phyloP scores from a whole-genome alignment of 1,284 basidiomycete species.

The Papiliotrema flavescens region DNA sequence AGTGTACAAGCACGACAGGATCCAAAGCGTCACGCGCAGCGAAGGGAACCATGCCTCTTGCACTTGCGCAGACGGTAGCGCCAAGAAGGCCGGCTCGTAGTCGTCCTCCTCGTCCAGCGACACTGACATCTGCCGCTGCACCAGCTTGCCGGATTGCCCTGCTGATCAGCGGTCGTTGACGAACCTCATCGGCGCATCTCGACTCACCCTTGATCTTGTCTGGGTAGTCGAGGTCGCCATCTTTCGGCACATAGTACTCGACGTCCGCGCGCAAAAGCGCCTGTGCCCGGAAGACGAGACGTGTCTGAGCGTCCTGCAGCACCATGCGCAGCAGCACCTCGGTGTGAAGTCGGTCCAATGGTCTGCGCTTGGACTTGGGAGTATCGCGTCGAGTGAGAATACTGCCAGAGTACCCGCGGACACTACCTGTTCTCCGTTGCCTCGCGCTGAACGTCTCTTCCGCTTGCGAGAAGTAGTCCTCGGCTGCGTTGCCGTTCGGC shows the following conservation, averaged over 20 bases:
- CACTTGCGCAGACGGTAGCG: slow-evolving; percentile 65
- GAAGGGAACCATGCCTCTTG: slow-evolving; percentile 88
- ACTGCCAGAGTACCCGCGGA: slow-evolving; percentile 4
- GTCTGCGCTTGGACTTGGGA: slow-evolving; percentile 20
- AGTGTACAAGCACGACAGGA: slow-evolving; percentile 78
- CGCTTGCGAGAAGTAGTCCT: slow-evolving; percentile 9
- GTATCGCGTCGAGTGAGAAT: slow-evolving; percentile 1
- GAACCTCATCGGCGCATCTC: background rate
- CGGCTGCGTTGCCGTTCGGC: slow-evolving; percentile 6
- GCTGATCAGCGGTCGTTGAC: background rate
- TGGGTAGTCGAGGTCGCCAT: slow-evolving; percentile 75
- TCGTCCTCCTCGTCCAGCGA: slow-evolving; percentile 44
- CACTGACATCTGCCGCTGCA: slow-evolving; percentile 13
- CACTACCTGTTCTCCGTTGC: slow-evolving; percentile 6
- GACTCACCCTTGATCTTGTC: slow-evolving; percentile 54
- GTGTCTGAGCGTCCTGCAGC: slow-evolving; percentile 87
- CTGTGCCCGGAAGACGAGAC: slow-evolving; percentile 90
- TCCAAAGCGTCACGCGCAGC: slow-evolving; percentile 76
- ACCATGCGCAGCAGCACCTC: slow-evolving; percentile 78
- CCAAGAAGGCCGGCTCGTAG: slow-evolving; percentile 58
- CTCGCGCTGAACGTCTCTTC: slow-evolving; percentile 4
- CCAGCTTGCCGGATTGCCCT: slow-evolving; percentile 10
- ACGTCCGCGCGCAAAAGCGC: slow-evolving; percentile 83
- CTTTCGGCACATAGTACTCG: slow-evolving; percentile 68
- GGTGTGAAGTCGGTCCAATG: slow-evolving; percentile 60